These are phyloP conservation scores for Ochetophila trinervis DNA, from an alignment of 306 rosid genomes.

Conservation along the genomic window DNA sequence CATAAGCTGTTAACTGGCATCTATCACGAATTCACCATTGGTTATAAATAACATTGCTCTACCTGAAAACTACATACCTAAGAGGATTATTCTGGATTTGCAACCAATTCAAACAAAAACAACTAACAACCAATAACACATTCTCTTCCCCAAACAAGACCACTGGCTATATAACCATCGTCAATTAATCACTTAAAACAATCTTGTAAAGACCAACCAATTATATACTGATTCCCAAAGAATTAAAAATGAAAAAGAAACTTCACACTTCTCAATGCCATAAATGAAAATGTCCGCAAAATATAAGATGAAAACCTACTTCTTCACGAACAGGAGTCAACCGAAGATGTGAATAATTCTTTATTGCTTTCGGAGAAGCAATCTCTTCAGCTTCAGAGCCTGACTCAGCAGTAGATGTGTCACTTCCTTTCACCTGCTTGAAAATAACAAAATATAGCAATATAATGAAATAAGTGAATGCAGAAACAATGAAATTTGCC, in stretches of 20 bases:
- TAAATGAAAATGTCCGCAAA: conserved; percentile 4
- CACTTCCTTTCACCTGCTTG: conserved; percentile 80
- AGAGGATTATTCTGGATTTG: not conserved
- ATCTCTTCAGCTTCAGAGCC: conserved; percentile 97
- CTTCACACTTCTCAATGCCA: not conserved
- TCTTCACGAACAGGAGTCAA: conserved; percentile 99
- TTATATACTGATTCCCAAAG: not conserved
- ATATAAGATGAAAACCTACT: conserved; percentile 51
- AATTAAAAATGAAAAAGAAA: not conserved
- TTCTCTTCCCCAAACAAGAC: not conserved
- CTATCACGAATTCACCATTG: too few relatives aligned
- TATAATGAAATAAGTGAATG: not conserved
- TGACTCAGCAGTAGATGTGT: conserved; percentile 97
- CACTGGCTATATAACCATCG: not conserved
- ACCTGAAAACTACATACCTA: too few relatives aligned
- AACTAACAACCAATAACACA: not conserved
- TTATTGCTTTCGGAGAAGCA: conserved; percentile 74
- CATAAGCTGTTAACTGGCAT: too few relatives aligned
- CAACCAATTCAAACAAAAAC: not conserved
- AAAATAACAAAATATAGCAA: conserved; percentile 6
- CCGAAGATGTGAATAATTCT: conserved; percentile 76
- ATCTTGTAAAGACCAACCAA: not conserved
- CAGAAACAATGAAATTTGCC: not conserved
- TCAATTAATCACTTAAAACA: not conserved
- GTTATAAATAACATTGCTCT: not conserved